Evolutionary conservation across 495 filamentous ascomycete species (phyloP).

Genomic region (Peziza echinospora): DNA sequence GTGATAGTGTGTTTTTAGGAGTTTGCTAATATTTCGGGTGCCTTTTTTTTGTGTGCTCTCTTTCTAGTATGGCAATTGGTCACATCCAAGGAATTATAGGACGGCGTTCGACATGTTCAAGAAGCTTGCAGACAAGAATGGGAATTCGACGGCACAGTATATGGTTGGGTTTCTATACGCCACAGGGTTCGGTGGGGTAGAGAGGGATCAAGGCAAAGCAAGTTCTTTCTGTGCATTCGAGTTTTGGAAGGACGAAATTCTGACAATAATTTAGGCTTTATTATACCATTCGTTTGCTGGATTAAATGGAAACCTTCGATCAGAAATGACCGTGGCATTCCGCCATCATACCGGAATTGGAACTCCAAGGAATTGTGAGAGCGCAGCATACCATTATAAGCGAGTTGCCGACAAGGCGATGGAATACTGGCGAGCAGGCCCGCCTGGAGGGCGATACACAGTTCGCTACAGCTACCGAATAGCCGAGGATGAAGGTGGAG

Average conservation of each 20-base stretch:
- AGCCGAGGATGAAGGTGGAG: constrained; percentile 76
- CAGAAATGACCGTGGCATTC: constrained; percentile 86
- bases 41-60: no score
- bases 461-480: constrained; percentile 52
- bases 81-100: constrained; percentile 63
- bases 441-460: constrained; percentile 69
- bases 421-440: constrained; percentile 61
- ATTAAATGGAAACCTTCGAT: constrained; percentile 54
- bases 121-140: constrained; percentile 49
- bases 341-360: constrained; percentile 73
- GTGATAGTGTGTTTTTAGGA: background rate
- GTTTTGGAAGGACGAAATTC: background rate
- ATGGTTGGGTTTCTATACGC: constrained; percentile 96
- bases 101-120: constrained; percentile 68
- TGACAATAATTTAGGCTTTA: constrained; percentile 42
- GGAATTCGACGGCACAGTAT: constrained; percentile 78
- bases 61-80: constrained; percentile 57
- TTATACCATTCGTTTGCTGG: constrained; percentile 92
- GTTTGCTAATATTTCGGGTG: constrained; percentile 1
- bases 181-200: constrained; percentile 69
- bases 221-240: background rate
- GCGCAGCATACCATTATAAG: constrained; percentile 74
- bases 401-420: constrained; percentile 86
- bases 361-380: constrained; percentile 63
- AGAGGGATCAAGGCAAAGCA: constrained; percentile 66